Percentiles rank a stretch among this genome's conserved stretches.
Conservation (phyloP, 106 monocot genomes). For the Dioscorea zingiberensis region DNA sequence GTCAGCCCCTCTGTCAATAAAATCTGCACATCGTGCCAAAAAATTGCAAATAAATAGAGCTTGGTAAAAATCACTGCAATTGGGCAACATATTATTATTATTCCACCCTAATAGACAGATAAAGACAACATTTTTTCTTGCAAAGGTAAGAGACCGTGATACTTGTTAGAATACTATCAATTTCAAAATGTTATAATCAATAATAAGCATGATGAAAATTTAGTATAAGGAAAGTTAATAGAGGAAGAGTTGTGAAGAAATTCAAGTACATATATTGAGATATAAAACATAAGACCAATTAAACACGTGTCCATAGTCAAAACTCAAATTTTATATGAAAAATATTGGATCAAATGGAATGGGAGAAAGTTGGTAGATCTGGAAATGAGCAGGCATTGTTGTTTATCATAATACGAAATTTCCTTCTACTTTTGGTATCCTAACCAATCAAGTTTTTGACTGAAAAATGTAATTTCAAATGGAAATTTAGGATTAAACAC, state of each 20-base stretch:
- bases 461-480: too few species aligned
- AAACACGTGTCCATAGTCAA: not conserved
- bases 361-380: too few species aligned
- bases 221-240: not conserved
- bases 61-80: too few species aligned
- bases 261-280: not conserved
- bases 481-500: too few species aligned
- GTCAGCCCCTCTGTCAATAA: constrained; percentile 85
- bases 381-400: too few species aligned
- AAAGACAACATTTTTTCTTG: not conserved
- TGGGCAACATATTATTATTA: too few species aligned
- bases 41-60: not conserved
- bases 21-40: constrained; percentile 39
- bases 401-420: too few species aligned
- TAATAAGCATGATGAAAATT: not conserved
- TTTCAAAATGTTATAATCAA: not conserved
- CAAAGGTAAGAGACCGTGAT: not conserved
- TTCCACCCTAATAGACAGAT: not conserved
- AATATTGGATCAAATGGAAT: not conserved
- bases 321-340: not conserved
- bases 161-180: not conserved
- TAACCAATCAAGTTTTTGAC: too few species aligned
- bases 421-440: too few species aligned
- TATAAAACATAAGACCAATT: too few species aligned
- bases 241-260: too few species aligned